Conservation (phyloP, 331 rosid species). For the Malus hybrid region DNA sequence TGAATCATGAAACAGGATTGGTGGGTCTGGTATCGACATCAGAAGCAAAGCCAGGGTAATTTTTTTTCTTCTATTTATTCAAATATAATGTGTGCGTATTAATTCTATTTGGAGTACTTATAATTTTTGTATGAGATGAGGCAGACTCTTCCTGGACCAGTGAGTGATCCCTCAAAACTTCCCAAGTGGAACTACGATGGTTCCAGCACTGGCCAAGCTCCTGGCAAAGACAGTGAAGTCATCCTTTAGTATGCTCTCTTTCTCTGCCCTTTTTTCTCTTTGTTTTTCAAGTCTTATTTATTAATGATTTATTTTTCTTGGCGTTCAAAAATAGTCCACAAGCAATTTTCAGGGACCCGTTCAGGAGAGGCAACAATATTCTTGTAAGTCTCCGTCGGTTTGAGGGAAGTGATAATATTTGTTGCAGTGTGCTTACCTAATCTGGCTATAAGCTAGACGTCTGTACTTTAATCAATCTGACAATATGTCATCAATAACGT, state of each 20-base stretch:
- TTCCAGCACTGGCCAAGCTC: slow-evolving; percentile 93
- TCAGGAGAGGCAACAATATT: slow-evolving; percentile 73
- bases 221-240: slow-evolving; percentile 87
- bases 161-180: slow-evolving; percentile 63
- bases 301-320: not conserved
- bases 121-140: not conserved
- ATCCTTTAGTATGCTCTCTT: slow-evolving; percentile 49
- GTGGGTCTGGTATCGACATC: slow-evolving; percentile 84
- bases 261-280: not conserved
- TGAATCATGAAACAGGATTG: slow-evolving; percentile 49
- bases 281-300: not conserved
- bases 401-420: not conserved
- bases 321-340: slow-evolving; percentile 54
- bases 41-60: slow-evolving; percentile 93
- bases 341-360: slow-evolving; percentile 88
- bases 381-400: slow-evolving; percentile 30
- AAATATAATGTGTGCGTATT: no score
- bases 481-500: no score
- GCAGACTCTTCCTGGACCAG: slow-evolving; percentile 72
- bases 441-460: no score
- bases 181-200: slow-evolving; percentile 97
- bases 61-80: not conserved
- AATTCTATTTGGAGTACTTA: no score
- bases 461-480: no score
- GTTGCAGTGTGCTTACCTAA: no score